Evolutionary conservation across 257 asterid genomes (phyloP).

Genomic region (Craterostigma plantagineum): DNA sequence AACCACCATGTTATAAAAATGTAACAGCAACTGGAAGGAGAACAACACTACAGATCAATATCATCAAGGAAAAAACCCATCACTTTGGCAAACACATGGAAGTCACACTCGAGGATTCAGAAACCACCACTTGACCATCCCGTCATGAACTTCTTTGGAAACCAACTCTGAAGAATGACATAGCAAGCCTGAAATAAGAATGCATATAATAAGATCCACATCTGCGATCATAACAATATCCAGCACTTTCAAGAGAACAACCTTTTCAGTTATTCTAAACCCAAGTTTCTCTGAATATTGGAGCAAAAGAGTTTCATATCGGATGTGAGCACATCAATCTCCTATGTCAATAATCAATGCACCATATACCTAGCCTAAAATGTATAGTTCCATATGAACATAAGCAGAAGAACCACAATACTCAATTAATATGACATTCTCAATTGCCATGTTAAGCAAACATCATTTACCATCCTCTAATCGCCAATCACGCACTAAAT

Average conservation of each 20-base stretch:
- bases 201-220: conserved; percentile 7
- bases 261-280: background rate
- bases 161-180: conserved; percentile 98
- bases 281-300: too few relatives aligned
- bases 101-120: background rate
- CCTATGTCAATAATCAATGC: too few relatives aligned
- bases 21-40: conserved; percentile 97
- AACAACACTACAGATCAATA: conserved; percentile 50
- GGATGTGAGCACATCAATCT: too few relatives aligned
- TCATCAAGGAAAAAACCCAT: conserved; percentile 6
- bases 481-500: too few relatives aligned
- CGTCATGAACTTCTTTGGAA: conserved; percentile 95
- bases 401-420: too few relatives aligned
- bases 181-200: conserved; percentile 58
- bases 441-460: too few relatives aligned
- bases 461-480: too few relatives aligned
- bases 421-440: too few relatives aligned
- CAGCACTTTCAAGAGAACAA: background rate
- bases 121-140: conserved; percentile 54
- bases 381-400: too few relatives aligned
- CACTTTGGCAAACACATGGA: background rate
- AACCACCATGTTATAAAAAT: conserved; percentile 94
- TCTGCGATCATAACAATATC: conserved; percentile 9
- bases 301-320: too few relatives aligned
- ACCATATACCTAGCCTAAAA: too few relatives aligned